phyloP scores from a whole-genome alignment of 2,329 filamentous ascomycete genomes.

The Hawksworthiomyces lignivorus region DNA sequence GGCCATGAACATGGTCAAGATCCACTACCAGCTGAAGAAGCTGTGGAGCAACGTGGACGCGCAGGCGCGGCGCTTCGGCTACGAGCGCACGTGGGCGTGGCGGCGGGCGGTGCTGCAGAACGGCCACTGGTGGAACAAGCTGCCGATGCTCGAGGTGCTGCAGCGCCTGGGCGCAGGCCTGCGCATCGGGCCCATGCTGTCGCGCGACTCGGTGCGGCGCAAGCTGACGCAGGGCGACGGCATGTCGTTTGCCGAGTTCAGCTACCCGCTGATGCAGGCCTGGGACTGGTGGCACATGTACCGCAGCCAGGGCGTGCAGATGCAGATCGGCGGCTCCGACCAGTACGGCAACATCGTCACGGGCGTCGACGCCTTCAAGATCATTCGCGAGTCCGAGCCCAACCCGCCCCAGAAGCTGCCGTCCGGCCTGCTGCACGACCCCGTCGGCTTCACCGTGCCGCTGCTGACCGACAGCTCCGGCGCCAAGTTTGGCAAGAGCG shows the following conservation, averaged over 20 bases:
- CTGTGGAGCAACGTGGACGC: slow-evolving; percentile 67
- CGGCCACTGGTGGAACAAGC: slow-evolving; percentile 68
- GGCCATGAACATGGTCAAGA: slow-evolving; percentile 57
- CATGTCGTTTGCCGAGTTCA: slow-evolving; percentile 90
- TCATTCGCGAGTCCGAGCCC: slow-evolving; percentile 53
- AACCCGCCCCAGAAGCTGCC: slow-evolving; percentile 34
- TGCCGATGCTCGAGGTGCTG: slow-evolving; percentile 67
- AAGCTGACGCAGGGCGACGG: slow-evolving; percentile 81
- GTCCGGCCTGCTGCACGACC: slow-evolving; percentile 40
- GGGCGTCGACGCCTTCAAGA: slow-evolving; percentile 77
- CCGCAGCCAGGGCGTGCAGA: slow-evolving; percentile 54
- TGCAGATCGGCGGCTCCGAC: slow-evolving; percentile 92
- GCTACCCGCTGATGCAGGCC: slow-evolving; percentile 85
- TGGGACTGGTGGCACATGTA: slow-evolving; percentile 97
- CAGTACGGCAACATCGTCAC: slow-evolving; percentile 95
- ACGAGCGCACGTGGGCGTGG: slow-evolving; percentile 55
- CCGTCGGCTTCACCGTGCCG: slow-evolving; percentile 84
- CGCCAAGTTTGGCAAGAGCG: slow-evolving; percentile 89
- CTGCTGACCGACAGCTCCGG: slow-evolving; percentile 79
- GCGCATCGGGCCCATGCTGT: slow-evolving; percentile 78
- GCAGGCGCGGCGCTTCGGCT: slow-evolving; percentile 59
- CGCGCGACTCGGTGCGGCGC: slow-evolving; percentile 67
- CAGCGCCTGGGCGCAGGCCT: slow-evolving; percentile 64
- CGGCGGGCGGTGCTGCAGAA: slow-evolving; percentile 70
- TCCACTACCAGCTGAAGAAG: slow-evolving; percentile 61